Conservation (phyloP, 2,329 filamentous ascomycete species). For the Trichoderma oligosporum region DNA sequence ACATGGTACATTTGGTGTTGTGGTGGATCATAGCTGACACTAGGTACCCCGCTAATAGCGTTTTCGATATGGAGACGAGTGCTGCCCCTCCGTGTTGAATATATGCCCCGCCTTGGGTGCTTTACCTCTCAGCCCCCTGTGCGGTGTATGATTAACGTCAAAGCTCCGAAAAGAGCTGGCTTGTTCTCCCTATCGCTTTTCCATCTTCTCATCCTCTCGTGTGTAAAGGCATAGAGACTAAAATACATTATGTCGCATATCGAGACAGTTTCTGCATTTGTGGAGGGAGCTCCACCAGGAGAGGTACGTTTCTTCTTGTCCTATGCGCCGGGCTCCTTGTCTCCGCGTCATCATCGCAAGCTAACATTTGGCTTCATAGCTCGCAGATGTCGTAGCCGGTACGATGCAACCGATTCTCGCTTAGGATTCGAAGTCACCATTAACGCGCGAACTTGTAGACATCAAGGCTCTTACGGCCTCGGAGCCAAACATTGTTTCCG, state of each 20-base stretch:
- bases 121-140: slow-evolving; percentile 6
- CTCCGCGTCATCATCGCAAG: slow-evolving; percentile 24
- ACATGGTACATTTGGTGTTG: neutral
- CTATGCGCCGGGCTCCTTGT: neutral
- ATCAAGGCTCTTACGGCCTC: slow-evolving; percentile 81
- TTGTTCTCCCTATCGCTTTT: neutral
- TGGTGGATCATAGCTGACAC: neutral
- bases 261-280: slow-evolving; percentile 69
- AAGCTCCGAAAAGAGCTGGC: slow-evolving; percentile 5
- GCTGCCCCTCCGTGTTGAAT: slow-evolving; percentile 8
- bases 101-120: slow-evolving; percentile 13
- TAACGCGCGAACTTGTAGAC: slow-evolving; percentile 51
- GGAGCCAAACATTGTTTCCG: slow-evolving; percentile 62
- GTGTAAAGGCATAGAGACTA: neutral
- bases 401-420: slow-evolving; percentile 29
- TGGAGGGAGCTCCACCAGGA: slow-evolving; percentile 90
- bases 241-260: slow-evolving; percentile 35
- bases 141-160: slow-evolving; percentile 18
- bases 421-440: neutral
- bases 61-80: neutral
- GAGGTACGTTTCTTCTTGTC: slow-evolving; percentile 57
- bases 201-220: neutral
- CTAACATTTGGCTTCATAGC: slow-evolving; percentile 49
- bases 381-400: slow-evolving; percentile 86
- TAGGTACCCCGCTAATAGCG: slow-evolving; percentile 12